Conservation (phyloP, 1,139 yeast genomes). For the Taiozyma sp. region DNA sequence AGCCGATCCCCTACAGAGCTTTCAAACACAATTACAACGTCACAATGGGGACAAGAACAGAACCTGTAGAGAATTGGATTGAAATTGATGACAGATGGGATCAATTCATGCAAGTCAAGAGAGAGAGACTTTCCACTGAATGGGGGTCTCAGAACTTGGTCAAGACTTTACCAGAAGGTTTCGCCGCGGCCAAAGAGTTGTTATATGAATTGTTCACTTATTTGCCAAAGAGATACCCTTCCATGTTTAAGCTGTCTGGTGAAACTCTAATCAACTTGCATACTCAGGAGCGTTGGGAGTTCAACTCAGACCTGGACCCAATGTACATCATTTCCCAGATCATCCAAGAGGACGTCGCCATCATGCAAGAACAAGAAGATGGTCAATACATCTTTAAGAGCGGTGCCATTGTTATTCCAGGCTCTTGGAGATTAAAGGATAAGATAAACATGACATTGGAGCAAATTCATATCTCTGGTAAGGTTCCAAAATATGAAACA, state of each 20-base stretch:
- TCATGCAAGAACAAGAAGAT: conserved; percentile 54
- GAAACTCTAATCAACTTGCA: conserved; percentile 46
- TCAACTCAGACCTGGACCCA: conserved; percentile 43
- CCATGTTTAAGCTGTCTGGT: conserved; percentile 40
- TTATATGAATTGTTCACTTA: conserved; percentile 48
- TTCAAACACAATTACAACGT: conserved; percentile 52
- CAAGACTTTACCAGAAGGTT: conserved; percentile 48
- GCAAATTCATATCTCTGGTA: conserved; percentile 58
- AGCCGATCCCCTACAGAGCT: conserved; percentile 59
- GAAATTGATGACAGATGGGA: conserved; percentile 63
- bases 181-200: conserved; percentile 52
- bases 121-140: conserved; percentile 45
- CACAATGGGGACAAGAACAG: conserved; percentile 62
- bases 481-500: conserved; percentile 58
- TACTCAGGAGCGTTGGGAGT: conserved; percentile 45
- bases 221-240: conserved; percentile 57
- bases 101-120: conserved; percentile 48
- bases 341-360: conserved; percentile 65
- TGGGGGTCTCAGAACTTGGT: conserved; percentile 33
- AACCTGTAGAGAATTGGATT: conserved; percentile 59
- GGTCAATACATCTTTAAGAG: conserved; percentile 54
- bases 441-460: conserved; percentile 49
- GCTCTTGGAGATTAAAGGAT: conserved; percentile 61
- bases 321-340: conserved; percentile 52
- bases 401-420: conserved; percentile 60